These are phyloP conservation scores for Zarea fungicola DNA, from an alignment of 2,329 filamentous ascomycete species.

Conservation along the genomic window DNA sequence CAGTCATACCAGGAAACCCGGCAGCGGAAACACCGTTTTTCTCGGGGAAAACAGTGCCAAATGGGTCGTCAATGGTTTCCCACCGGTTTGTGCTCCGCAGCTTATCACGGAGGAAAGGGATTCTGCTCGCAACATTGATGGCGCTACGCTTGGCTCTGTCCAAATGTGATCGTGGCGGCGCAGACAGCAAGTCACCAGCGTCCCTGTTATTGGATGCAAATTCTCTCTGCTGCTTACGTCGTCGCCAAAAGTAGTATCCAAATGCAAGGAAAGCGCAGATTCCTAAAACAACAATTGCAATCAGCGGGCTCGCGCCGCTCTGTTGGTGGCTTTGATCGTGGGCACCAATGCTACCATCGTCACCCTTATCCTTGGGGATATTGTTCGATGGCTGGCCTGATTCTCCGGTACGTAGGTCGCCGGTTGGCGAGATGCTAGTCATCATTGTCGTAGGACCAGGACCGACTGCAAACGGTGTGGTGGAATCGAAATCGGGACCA, in stretches of 20 bases:
- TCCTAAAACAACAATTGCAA: constrained; percentile 6
- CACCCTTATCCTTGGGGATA: background rate
- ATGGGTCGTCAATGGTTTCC: background rate
- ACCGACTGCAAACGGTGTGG: background rate
- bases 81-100: background rate
- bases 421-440: background rate
- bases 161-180: background rate
- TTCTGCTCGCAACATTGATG: background rate
- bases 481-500: background rate
- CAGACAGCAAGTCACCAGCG: background rate
- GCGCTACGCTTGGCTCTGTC: background rate
- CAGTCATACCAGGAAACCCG: background rate
- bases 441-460: constrained; percentile 3
- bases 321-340: background rate
- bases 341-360: background rate
- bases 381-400: background rate
- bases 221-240: background rate
- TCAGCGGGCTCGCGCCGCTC: background rate
- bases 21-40: background rate
- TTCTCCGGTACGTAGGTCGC: background rate
- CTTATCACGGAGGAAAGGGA: constrained; percentile 4
- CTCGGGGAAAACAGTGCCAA: background rate
- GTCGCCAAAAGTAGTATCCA: constrained; percentile 7
- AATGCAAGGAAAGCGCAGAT: background rate
- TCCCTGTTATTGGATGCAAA: background rate